Base-by-base conservation (phyloP, 2,329 filamentous ascomycete species). In the Verticillium albo-atrum region DNA sequence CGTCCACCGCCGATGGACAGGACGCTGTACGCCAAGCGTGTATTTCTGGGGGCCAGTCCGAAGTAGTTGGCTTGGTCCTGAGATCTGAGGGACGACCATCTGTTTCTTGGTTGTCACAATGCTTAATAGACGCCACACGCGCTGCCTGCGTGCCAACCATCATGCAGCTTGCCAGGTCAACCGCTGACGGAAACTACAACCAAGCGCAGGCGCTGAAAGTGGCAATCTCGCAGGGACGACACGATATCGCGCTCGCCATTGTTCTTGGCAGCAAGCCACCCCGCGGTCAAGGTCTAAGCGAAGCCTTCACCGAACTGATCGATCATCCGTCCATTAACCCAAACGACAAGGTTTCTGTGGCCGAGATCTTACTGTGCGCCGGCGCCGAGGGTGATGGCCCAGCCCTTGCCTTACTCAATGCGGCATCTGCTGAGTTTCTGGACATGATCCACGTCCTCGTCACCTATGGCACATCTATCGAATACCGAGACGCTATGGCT, bases 321-420 rank as follows among this genome's bases (percentile, higher is more conserved):
- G 68, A 74, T 1, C 77, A 80, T 55, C 67, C 76, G 2, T 76
- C 77, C 2, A 74, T 83, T 20, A 75, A 75, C 6, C 77, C 79
- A 0, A 75, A 77, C 30, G 77, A 80, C 32, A 85, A 82, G 65
- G 70, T 82, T 50, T 75, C 76, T 2, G 72, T 87, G 62, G 75
- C 81, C 0, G 83, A 88, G 66, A 71, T 85, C 3, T 67, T 88
- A 1, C 74, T 88, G 2, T 86, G 84, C 57, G 83, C 82, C 1
- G 84, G 85, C 0, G 83, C 84, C 1, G 72, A 75, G 14, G 85
- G 85, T 2, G 78, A 82, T 15, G 71, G 75, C 1, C 70, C 83
- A 1, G 76, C 81, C 0, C 70, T 73, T 30, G 81, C 79, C 0
- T 71, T 87, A 1, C 70, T 80, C 6, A 72, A 79, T 32, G 80